Evolutionary conservation across 495 filamentous ascomycete genomes (phyloP).

Genomic region (Penicillium soppii): DNA sequence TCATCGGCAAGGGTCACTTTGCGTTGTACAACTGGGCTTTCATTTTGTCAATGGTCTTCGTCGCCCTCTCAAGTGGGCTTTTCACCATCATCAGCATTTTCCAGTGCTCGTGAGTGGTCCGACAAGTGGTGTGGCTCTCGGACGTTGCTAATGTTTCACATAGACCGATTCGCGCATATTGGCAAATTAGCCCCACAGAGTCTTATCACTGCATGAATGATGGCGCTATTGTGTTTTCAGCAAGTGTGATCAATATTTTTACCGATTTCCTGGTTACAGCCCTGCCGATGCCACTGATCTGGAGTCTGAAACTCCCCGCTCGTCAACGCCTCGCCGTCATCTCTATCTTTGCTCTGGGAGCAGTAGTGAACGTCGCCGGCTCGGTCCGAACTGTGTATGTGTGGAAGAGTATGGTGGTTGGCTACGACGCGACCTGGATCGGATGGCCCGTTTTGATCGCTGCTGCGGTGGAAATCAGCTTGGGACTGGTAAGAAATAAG

Average conservation of each 20-base stretch:
- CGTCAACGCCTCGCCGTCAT: slow-evolving; percentile 56
- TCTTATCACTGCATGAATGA: slow-evolving; percentile 51
- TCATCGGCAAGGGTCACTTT: slow-evolving; percentile 42
- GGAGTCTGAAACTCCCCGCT: slow-evolving; percentile 52
- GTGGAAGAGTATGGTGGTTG: slow-evolving; percentile 47
- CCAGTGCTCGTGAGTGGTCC: slow-evolving; percentile 52
- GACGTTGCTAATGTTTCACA: slow-evolving; percentile 1
- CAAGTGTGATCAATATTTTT: slow-evolving; percentile 58
- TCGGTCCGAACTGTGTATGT: slow-evolving; percentile 54
- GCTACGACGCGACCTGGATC: slow-evolving; percentile 55
- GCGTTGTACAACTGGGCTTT: slow-evolving; percentile 39
- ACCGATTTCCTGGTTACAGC: slow-evolving; percentile 58
- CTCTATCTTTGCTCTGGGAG: slow-evolving; percentile 57
- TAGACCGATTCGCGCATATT: slow-evolving; percentile 56
- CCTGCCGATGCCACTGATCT: slow-evolving; percentile 59
- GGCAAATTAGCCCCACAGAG: slow-evolving; percentile 39
- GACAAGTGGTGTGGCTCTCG: neutral
- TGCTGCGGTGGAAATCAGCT: slow-evolving; percentile 55
- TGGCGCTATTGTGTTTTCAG: slow-evolving; percentile 47
- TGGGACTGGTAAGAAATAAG: slow-evolving; percentile 55
- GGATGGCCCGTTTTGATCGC: slow-evolving; percentile 53
- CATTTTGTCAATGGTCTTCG: slow-evolving; percentile 45
- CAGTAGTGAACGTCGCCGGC: slow-evolving; percentile 58
- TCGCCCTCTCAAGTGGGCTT: slow-evolving; percentile 39
- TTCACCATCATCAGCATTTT: slow-evolving; percentile 54